A percentile compares a stretch with the other conserved stretches of the same genome.
These are phyloP conservation scores for Tanacetum coccineum DNA, from an alignment of 129 eudicot genomes.

Conservation along the genomic window DNA sequence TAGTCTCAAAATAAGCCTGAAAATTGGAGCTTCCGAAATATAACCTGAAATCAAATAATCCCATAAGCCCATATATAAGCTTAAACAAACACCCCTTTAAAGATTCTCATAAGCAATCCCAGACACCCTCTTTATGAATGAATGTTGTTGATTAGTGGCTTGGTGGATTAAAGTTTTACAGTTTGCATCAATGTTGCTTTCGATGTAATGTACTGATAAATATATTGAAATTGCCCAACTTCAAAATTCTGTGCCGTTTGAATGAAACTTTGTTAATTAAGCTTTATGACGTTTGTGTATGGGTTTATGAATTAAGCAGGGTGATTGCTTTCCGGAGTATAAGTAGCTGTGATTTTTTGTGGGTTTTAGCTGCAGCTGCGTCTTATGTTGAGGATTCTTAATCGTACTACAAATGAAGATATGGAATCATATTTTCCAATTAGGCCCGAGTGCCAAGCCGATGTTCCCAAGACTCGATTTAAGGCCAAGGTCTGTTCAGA, in stretches of 20 bases:
- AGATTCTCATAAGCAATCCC: no score
- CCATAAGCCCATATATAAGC: no score
- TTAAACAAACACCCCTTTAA: no score
- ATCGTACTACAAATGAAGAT: conserved; percentile 40
- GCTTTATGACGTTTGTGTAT: background rate
- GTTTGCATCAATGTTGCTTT: background rate
- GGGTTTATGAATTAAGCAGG: conserved; percentile 21
- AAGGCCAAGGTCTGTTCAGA: conserved; percentile 62
- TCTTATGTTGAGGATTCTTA: conserved; percentile 40
- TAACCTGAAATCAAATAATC: no score
- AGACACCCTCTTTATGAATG: background rate
- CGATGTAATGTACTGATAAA: background rate
- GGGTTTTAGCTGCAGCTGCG: conserved; percentile 23
- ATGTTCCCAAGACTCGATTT: conserved; percentile 74
- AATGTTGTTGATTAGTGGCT: no score
- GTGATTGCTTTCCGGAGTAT: conserved; percentile 14
- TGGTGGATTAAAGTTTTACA: background rate
- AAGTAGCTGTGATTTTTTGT: conserved; percentile 20
- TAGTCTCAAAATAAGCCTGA: no score
- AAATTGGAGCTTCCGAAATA: no score
- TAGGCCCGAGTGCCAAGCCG: conserved; percentile 71
- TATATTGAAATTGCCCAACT: conserved; percentile 9
- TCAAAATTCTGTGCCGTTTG: conserved; percentile 1
- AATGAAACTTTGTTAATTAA: background rate
- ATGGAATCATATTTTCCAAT: conserved; percentile 57